Evolutionary conservation across 179 eudicot genomes (phyloP).

Genomic region (Monotropa hypopitys): DNA sequence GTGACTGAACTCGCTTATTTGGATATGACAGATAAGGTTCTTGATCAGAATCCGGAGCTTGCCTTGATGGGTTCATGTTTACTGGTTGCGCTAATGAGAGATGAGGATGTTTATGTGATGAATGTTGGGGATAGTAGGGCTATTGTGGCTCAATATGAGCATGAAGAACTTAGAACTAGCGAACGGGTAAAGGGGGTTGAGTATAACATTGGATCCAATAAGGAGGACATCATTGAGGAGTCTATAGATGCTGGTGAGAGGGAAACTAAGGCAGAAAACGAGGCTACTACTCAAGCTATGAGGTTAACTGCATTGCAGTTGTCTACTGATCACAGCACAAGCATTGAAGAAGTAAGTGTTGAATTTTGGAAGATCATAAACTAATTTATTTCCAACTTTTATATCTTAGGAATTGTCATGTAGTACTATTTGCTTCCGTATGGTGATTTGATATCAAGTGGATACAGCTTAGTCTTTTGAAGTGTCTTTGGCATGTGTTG

Average conservation of each 20-base stretch:
- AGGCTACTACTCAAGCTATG: slow-evolving; percentile 25
- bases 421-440: background rate
- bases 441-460: slow-evolving; percentile 4
- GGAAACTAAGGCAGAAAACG: slow-evolving; percentile 22
- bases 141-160: slow-evolving; percentile 67
- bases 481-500: background rate
- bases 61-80: slow-evolving; percentile 98
- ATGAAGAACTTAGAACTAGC: slow-evolving; percentile 28
- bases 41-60: slow-evolving; percentile 88
- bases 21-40: slow-evolving; percentile 84
- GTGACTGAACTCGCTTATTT: slow-evolving; percentile 64
- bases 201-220: slow-evolving; percentile 22
- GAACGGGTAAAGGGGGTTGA: slow-evolving; percentile 18
- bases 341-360: slow-evolving; percentile 68
- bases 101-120: slow-evolving; percentile 98
- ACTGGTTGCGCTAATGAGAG: slow-evolving; percentile 80
- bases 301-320: slow-evolving; percentile 75
- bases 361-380: background rate
- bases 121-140: slow-evolving; percentile 97
- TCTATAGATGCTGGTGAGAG: slow-evolving; percentile 22
- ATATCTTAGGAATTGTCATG: background rate
- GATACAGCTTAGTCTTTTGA: background rate
- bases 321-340: slow-evolving; percentile 92
- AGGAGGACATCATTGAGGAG: slow-evolving; percentile 70
- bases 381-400: background rate